Base-by-base conservation (phyloP, 345 rosid genomes). In the Populus alba region DNA sequence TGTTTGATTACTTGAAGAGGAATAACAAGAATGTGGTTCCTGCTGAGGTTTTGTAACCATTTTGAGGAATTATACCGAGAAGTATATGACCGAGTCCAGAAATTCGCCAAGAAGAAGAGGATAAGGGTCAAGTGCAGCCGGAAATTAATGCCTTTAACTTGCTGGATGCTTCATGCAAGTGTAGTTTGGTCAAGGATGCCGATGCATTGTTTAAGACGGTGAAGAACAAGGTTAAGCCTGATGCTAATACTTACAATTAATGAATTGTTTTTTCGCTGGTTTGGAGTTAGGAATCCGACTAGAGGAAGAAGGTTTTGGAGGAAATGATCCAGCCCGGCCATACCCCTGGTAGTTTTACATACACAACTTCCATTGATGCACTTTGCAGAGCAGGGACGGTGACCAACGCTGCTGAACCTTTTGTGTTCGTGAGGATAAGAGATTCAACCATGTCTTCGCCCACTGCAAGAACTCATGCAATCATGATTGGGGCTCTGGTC, bases 1-100 rank as follows among this genome's bases (percentile, higher is more conserved):
- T 96, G 92, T 86, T 96, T 39, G 97, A 94, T 86, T 88, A 90
- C 87, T 85, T 87, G 95, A 96, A 96, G 84, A 84, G 97, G 81
- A 89, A 74, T 77, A 70, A 81, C 33, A 91, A 84, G 82, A 84
- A 71, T 10, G 65, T 78, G 0, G 90, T 92, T 53, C 97, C 97
- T 3, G 71, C 82, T 1, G 97, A 92, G 68, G 89, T 86, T 70
- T 74, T 94, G 77, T 17, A 18, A 78, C 68, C 65, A 89, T 91
- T 65, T 84, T 96, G 73, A 92, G 89, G 63, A 86, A 84, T 62
- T 92, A 92, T 59, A 87, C 97, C 8, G 91, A 89, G 77, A 94
- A 91, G 88, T 85, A 94, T 39, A 66, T 90, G 88, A 94, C 94
- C 4, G 88, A 86, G 89, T 92, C 78, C 97, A 91, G 89, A 92